These are phyloP conservation scores for Colletotrichum nymphaeae DNA, from an alignment of 2,329 filamentous ascomycete genomes.

Conservation along the genomic window DNA sequence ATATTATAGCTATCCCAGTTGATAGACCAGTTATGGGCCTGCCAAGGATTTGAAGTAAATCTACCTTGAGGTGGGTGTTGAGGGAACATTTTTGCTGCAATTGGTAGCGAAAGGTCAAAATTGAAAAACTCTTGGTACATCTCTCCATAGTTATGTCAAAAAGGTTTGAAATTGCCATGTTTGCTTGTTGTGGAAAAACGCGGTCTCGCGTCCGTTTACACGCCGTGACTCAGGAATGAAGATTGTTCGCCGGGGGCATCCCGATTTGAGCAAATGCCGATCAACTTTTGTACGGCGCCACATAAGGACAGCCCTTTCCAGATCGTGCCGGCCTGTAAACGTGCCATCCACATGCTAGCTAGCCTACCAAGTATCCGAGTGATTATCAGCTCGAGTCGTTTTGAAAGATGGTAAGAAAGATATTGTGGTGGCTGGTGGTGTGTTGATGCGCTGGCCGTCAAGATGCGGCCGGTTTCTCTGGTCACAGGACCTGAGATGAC, in stretches of 20 bases:
- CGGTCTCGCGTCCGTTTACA: neutral
- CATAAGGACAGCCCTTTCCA: neutral
- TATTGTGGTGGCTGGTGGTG: constrained; percentile 16
- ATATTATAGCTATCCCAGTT: neutral
- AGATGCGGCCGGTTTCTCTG: neutral
- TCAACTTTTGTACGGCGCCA: neutral
- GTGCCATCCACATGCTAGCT: neutral
- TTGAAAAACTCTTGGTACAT: neutral
- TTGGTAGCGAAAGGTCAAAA: neutral
- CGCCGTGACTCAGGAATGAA: constrained; percentile 7
- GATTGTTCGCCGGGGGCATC: constrained; percentile 5
- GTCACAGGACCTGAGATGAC: neutral
- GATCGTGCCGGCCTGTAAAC: no score
- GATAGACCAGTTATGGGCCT: neutral
- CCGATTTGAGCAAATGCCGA: neutral
- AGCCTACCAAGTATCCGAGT: no score
- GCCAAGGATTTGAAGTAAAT: no score
- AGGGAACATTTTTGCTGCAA: neutral
- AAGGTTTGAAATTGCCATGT: no score
- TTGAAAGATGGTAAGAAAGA: neutral
- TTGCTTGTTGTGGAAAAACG: neutral
- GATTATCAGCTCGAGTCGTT: neutral
- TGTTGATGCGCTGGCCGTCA: neutral
- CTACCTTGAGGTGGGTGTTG: neutral
- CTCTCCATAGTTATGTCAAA: neutral